Base-by-base conservation (phyloP, 2,329 filamentous ascomycete genomes). In the Penicillium sp. region DNA sequence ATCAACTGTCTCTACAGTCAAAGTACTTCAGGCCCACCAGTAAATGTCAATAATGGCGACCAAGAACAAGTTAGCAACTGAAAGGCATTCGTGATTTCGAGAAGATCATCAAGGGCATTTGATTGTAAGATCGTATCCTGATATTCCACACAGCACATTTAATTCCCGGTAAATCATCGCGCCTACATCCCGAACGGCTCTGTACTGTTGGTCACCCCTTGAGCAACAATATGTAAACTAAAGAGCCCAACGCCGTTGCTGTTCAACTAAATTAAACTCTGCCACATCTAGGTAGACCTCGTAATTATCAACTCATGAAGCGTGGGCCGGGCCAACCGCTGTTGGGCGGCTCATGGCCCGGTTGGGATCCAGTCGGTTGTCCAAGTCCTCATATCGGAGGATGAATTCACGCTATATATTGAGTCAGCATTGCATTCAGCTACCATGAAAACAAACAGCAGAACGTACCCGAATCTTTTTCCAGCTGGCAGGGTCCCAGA, bases 401-500 rank as follows among this genome's bases (percentile, higher is more conserved):
- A 79, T 75, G 49, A 79, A 80, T 56, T 80, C 77, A 39, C 77
- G 75, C 72, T 78, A 54, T 39, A 48, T 18, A 18, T 11, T 28
- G 43, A 18, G 34, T 64, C 21, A 71, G 66, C 33, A 51, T 19
- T 13, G 14, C 36, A 28, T 1, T 36, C 40, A 28, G 4, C 14
- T 16, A 10, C 4, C 16, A 10, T 5, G n/a, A 40, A 24, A 13
- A 28, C 24, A 16, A 13, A 28, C 14, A 28, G 44, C 23, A 26
- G 14, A 28, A 70, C 77, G 61, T 71, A 79, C 79, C 63, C 72
- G 68, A 53, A 78, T 71, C 66, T 79, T 78, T 69, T 81, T 79
- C 79, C 79, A 81, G 47, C 68, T 74, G 16, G 72, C 67, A 18
- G 75, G 76, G 58, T 81, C 78, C 75, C 79, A 81, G 64, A 79